These are phyloP conservation scores for Spongispora temasekensis DNA, from an alignment of 1,284 basidiomycete species.

Conservation along the genomic window DNA sequence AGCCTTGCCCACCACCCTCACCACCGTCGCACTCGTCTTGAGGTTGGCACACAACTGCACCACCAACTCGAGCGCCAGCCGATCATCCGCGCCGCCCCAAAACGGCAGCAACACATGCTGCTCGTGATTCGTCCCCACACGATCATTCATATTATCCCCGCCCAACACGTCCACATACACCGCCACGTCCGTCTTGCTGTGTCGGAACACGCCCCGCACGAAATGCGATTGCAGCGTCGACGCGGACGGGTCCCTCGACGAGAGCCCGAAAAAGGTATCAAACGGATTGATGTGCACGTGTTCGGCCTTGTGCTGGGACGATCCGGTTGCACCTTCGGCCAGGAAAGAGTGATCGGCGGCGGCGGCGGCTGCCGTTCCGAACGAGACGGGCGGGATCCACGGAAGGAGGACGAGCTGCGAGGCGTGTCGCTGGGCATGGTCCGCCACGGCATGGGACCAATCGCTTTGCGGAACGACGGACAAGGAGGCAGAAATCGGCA, in stretches of 20 bases:
- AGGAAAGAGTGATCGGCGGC: no score
- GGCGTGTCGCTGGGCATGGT: slow-evolving; percentile 59
- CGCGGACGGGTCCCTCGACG: slow-evolving; percentile 36
- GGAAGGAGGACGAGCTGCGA: slow-evolving; percentile 85
- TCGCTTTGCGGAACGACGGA: slow-evolving; percentile 70
- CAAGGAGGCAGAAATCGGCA: slow-evolving; percentile 70
- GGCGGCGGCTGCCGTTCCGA: no score
- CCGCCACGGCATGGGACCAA: slow-evolving; percentile 65
- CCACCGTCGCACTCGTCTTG: slow-evolving; percentile 67
- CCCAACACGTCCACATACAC: slow-evolving; percentile 82
- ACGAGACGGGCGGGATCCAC: slow-evolving; percentile 58
- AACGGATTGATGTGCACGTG: slow-evolving; percentile 62
- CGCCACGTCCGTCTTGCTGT: slow-evolving; percentile 72
- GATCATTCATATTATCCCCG: no score
- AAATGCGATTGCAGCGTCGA: slow-evolving; percentile 74
- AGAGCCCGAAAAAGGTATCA: slow-evolving; percentile 59
- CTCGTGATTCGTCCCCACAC: slow-evolving; percentile 32
- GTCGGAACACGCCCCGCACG: slow-evolving; percentile 79
- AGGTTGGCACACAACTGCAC: slow-evolving; percentile 78
- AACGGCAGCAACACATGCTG: slow-evolving; percentile 88
- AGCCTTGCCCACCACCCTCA: slow-evolving; percentile 46
- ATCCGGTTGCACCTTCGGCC: no score
- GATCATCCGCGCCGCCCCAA: slow-evolving; percentile 94
- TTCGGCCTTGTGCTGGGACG: no score
- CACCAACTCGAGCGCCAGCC: slow-evolving; percentile 82